Percentiles rank a stretch among this genome's conserved stretches.
Conservation (phyloP, 2,329 filamentous ascomycete species). For the Beauveria asiatica region DNA sequence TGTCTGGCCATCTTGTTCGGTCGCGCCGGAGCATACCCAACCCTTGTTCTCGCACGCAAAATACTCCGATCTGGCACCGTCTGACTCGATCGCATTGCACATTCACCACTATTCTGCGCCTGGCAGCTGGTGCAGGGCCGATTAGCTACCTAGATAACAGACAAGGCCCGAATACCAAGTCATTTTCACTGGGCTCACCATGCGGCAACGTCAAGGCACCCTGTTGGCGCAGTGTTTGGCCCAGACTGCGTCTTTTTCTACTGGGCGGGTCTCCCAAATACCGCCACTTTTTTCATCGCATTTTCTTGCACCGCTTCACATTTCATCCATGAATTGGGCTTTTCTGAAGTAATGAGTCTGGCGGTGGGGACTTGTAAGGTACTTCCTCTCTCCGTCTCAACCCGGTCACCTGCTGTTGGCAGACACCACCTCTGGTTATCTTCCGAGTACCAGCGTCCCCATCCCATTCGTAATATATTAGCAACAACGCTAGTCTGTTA, state of each 20-base stretch:
- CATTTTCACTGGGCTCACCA: neutral
- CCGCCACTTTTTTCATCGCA: neutral
- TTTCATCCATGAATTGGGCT: neutral
- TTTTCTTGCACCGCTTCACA: neutral
- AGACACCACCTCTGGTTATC: neutral
- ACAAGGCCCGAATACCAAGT: conserved; percentile 10
- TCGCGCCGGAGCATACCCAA: neutral
- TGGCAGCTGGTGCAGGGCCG: neutral
- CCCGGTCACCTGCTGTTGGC: neutral
- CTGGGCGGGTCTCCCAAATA: neutral
- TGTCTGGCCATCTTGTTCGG: neutral
- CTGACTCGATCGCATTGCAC: conserved; percentile 3
- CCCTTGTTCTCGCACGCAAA: neutral
- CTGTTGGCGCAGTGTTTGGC: neutral
- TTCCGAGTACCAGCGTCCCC: neutral
- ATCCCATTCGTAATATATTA: neutral
- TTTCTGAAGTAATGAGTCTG: neutral
- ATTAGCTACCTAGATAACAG: neutral
- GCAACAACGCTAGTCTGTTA: conserved; percentile 1
- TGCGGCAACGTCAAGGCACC: conserved; percentile 3
- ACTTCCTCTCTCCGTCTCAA: neutral
- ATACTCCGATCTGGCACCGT: conserved; percentile 7
- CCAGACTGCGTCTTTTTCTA: neutral
- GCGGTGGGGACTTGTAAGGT: neutral
- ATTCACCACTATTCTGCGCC: neutral